Evolutionary conservation across 176 grass and related monocot genomes (phyloP).

Genomic region (Eleusine indica): DNA sequence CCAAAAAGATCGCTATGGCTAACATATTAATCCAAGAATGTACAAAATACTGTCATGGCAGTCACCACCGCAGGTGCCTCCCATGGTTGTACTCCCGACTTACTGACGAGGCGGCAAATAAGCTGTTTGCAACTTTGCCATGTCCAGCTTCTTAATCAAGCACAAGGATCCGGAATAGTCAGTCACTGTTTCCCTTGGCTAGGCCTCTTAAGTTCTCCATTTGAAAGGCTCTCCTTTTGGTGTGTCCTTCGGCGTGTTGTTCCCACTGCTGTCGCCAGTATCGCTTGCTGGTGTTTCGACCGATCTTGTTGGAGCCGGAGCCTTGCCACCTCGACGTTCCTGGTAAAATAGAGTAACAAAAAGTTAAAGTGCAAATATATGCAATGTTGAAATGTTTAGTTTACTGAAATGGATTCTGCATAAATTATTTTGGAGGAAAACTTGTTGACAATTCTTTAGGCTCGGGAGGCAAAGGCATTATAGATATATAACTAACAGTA

Average conservation of each 20-base stretch:
- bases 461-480: constrained; percentile 11
- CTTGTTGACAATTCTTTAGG: background rate
- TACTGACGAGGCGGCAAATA: constrained; percentile 27
- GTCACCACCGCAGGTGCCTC: constrained; percentile 16
- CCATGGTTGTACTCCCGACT: background rate
- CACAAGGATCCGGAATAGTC: background rate
- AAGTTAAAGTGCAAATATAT: background rate
- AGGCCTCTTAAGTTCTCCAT: constrained; percentile 59
- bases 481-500: background rate
- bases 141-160: constrained; percentile 19
- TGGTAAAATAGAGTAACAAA: constrained; percentile 19
- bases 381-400: background rate
- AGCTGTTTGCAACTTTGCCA: background rate
- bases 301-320: constrained; percentile 54
- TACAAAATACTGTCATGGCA: constrained; percentile 49
- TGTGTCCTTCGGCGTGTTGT: constrained; percentile 48
- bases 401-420: background rate
- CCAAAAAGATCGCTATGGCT: constrained; percentile 54
- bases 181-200: constrained; percentile 18
- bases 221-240: constrained; percentile 50
- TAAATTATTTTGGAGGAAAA: background rate
- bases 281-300: constrained; percentile 50
- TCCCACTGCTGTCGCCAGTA: constrained; percentile 59
- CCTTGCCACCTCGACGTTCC: constrained; percentile 68
- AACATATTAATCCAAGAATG: constrained; percentile 54